Conservation (phyloP, 495 filamentous ascomycete genomes). For the Staphylotrichum tortipilum region DNA sequence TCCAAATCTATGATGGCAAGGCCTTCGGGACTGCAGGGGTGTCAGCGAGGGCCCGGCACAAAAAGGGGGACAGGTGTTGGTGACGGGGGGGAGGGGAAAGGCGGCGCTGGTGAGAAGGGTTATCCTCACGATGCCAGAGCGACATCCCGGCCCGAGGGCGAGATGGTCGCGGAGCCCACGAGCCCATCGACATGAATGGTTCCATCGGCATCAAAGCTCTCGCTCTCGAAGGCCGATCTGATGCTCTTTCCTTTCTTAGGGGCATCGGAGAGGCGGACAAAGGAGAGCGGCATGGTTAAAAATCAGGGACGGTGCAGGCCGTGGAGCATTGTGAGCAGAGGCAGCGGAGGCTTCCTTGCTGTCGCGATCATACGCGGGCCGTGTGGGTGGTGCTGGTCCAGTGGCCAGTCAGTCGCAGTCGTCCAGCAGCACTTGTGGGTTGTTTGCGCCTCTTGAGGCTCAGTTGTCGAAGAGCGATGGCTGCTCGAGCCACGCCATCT, state of each 20-base stretch:
- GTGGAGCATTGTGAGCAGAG: constrained; percentile 2
- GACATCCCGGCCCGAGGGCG: constrained; percentile 85
- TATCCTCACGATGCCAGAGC: constrained; percentile 74
- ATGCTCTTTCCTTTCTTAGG: constrained; percentile 41
- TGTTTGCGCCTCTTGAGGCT: not conserved
- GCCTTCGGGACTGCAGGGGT: constrained; percentile 52
- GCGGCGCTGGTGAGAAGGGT: no score
- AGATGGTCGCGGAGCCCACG: constrained; percentile 63
- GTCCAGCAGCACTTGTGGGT: no score
- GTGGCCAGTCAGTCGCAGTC: no score
- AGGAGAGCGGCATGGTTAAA: constrained; percentile 33
- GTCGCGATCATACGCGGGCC: not conserved
- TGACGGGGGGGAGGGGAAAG: no score
- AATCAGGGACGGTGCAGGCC: not conserved
- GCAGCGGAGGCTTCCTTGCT: no score
- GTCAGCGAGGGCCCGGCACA: not conserved
- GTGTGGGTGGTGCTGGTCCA: not conserved
- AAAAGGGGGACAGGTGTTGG: no score
- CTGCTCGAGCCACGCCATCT: not conserved
- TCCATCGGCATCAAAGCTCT: constrained; percentile 77
- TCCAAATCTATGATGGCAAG: constrained; percentile 92
- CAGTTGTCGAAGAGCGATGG: not conserved
- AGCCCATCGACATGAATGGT: constrained; percentile 70
- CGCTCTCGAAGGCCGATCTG: constrained; percentile 70
- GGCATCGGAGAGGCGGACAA: constrained; percentile 30